These are phyloP conservation scores for Pyrenochaeta sp. DNA, from an alignment of 2,329 filamentous ascomycete genomes.

Conservation along the genomic window DNA sequence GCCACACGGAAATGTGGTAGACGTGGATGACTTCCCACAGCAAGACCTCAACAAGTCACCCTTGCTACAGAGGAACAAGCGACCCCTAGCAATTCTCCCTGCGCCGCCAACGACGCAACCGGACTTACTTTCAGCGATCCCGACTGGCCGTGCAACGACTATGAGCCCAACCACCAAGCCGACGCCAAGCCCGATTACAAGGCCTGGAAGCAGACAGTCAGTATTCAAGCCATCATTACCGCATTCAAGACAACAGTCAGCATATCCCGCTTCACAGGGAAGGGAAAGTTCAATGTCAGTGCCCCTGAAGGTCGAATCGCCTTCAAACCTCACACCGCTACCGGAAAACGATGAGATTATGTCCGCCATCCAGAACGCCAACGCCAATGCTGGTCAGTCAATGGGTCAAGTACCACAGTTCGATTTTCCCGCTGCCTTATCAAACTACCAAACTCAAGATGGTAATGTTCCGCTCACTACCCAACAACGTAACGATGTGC, in stretches of 20 bases:
- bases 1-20: constrained; percentile 67
- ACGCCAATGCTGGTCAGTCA: constrained; percentile 47
- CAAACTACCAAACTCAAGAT: constrained; percentile 57
- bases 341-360: constrained; percentile 59
- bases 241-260: constrained; percentile 23
- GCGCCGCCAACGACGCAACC: constrained; percentile 37
- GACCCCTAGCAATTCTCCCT: constrained; percentile 49
- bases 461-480: constrained; percentile 57
- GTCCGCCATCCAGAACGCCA: constrained; percentile 58
- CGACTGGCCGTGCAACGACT: constrained; percentile 40
- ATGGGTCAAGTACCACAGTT: constrained; percentile 47
- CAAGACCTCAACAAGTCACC: constrained; percentile 44
- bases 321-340: constrained; percentile 43
- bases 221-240: constrained; percentile 33
- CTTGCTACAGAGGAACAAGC: constrained; percentile 47
- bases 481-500: constrained; percentile 58
- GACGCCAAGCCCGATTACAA: constrained; percentile 33
- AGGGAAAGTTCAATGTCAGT: constrained; percentile 19
- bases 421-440: constrained; percentile 57
- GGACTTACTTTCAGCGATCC: constrained; percentile 31
- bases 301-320: constrained; percentile 54
- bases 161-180: constrained; percentile 40
- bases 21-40: constrained; percentile 65
- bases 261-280: constrained; percentile 10
- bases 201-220: constrained; percentile 27